Conservation (phyloP, 352 stramenopile genomes). For the Phytophthora pseudosyringae region DNA sequence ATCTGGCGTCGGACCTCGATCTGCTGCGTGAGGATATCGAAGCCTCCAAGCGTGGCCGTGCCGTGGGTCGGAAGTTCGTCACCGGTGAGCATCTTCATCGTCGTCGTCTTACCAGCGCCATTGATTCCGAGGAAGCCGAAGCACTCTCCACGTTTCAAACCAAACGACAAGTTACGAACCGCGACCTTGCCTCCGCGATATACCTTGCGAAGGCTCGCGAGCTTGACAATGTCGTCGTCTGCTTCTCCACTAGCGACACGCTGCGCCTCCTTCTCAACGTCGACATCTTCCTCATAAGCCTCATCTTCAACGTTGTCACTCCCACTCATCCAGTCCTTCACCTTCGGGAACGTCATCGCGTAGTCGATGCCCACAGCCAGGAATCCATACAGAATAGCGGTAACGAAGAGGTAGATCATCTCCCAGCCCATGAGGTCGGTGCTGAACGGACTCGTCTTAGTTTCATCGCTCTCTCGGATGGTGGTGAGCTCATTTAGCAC, state of each 20-base stretch:
- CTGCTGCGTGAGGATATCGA: slow-evolving; percentile 80
- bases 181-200: slow-evolving; percentile 75
- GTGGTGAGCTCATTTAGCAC: slow-evolving; percentile 47
- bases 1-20: slow-evolving; percentile 78
- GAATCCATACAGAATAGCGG: slow-evolving; percentile 36
- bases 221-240: slow-evolving; percentile 44
- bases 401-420: slow-evolving; percentile 58
- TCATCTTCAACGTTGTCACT: slow-evolving; percentile 33
- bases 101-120: slow-evolving; percentile 95
- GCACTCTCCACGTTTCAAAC: slow-evolving; percentile 86
- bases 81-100: slow-evolving; percentile 96
- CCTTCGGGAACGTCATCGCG: slow-evolving; percentile 39
- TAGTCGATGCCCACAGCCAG: slow-evolving; percentile 53
- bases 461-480: slow-evolving; percentile 36
- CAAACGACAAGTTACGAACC: slow-evolving; percentile 80
- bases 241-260: slow-evolving; percentile 41
- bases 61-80: slow-evolving; percentile 73
- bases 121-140: slow-evolving; percentile 97
- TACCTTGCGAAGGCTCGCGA: slow-evolving; percentile 51
- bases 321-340: slow-evolving; percentile 47
- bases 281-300: slow-evolving; percentile 48
- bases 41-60: slow-evolving; percentile 59
- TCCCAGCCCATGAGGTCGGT: slow-evolving; percentile 68
- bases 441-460: slow-evolving; percentile 59
- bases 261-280: slow-evolving; percentile 45